Base-by-base conservation (phyloP, 2,329 filamentous ascomycete species). In the Chalaropsis ovoidea region DNA sequence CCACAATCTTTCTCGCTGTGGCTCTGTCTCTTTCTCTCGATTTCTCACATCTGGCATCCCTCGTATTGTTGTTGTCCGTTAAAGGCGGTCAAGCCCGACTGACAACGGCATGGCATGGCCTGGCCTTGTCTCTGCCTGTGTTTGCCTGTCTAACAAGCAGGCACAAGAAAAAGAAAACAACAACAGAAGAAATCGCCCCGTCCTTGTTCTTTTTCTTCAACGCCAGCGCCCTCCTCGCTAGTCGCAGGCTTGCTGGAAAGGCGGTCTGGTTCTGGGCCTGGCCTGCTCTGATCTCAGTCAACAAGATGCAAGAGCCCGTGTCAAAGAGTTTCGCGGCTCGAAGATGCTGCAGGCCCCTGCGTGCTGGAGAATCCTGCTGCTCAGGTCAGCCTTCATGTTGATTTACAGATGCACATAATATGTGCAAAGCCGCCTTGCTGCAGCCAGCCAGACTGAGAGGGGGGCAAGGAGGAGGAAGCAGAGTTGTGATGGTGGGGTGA, bases 261-360 rank as follows among this genome's bases (percentile, higher is more conserved):
- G 54, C 54, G 54, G 54, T 58, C 52, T 56, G 5, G 52, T 31
- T 15, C 47, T 22, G 24, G 47, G 35, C 15, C 47, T 58, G 17
- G 27, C 52, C 52, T 58, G 54, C 17, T 35, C 27, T 58, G 24
- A 58, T 22, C 54, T 19, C 27, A 17, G 54, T 58, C 13, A 56
- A 35, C 19, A 52, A 52, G 47, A 52, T 58, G 54, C 27, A 31
- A 58, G 31, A n/a, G 54, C 15, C 54, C 54, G 27, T 47, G 43
- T 39, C 54, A 58, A 58, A 19, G 54, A 52, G 47, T 52, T 52
- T 52, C 22, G 47, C 22, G 47, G 47, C 47, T 27, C 19, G 27
- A 58, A 58, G 54, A 58, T 58, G 54, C 54, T 58, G 54, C 31
- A 58, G 27, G 54, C 31, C 54, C 54, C 54, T 58, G 54, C 27